A percentile compares a stretch with the other conserved stretches of the same genome.
phyloP scores from a whole-genome alignment of 352 stramenopile genomes.

The Globisporangium viniferum region DNA sequence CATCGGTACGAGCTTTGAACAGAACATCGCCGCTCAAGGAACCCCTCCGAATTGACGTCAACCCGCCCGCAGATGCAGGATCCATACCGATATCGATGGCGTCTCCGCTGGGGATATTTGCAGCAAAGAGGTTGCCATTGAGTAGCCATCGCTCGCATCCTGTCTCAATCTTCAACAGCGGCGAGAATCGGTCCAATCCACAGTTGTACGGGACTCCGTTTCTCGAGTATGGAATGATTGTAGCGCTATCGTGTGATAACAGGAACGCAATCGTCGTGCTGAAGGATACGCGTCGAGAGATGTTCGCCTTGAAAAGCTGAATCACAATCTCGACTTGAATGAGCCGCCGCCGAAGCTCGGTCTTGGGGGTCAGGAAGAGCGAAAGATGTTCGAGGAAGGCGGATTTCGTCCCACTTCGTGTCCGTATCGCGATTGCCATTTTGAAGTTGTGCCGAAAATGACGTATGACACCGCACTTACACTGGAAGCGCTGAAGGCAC shows the following conservation, averaged over 20 bases:
- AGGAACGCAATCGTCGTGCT: conserved; percentile 43
- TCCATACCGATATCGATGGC: conserved; percentile 23
- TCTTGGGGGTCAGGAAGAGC: conserved; percentile 41
- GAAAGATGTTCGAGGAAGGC: conserved; percentile 31
- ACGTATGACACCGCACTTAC: conserved; percentile 61
- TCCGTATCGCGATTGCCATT: conserved; percentile 64
- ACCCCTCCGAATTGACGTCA: conserved; percentile 49
- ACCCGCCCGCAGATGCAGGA: conserved; percentile 17
- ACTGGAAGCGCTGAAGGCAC: conserved; percentile 24
- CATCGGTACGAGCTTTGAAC: conserved; percentile 12
- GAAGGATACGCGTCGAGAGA: conserved; percentile 57
- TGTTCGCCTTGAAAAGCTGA: conserved; percentile 55
- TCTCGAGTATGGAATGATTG: conserved; percentile 68
- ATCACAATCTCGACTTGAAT: conserved; percentile 23
- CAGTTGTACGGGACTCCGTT: conserved; percentile 37
- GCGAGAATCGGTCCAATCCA: conserved; percentile 23
- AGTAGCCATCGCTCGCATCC: conserved; percentile 34
- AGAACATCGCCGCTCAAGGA: conserved; percentile 18
- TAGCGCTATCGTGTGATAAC: conserved; percentile 62
- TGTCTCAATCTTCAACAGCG: conserved; percentile 28
- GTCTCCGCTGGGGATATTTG: conserved; percentile 45
- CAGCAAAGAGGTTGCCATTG: conserved; percentile 34
- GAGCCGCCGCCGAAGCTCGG: conserved; percentile 35
- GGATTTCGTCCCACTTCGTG: conserved; percentile 41
- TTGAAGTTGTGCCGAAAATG: conserved; percentile 75